Conservation (phyloP, 2,329 filamentous ascomycete species). For the Nemania sp. region DNA sequence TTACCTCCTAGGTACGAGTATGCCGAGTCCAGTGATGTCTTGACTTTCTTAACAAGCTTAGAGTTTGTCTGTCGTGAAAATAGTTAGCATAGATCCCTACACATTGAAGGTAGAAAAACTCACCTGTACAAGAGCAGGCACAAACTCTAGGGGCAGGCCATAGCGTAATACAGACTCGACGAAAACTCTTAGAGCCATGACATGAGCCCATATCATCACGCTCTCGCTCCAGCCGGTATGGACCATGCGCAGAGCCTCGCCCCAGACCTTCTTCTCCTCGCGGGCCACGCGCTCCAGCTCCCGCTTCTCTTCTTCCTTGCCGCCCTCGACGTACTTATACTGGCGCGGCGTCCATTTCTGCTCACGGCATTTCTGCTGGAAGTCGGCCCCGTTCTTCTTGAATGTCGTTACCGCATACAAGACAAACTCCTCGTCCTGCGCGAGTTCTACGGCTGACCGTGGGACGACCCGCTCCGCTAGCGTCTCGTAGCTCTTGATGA, state of each 20-base stretch:
- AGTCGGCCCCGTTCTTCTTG: conserved; percentile 89
- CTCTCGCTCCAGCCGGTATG: conserved; percentile 95
- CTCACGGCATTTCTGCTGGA: conserved; percentile 91
- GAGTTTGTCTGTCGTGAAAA: conserved; percentile 73
- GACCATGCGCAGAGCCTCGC: conserved; percentile 86
- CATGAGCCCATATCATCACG: conserved; percentile 96
- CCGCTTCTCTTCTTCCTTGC: conserved; percentile 86
- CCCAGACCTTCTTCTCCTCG: conserved; percentile 93
- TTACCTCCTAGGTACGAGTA: conserved; percentile 96
- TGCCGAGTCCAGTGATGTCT: conserved; percentile 80
- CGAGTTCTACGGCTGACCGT: conserved; percentile 82
- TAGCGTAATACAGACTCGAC: conserved; percentile 98
- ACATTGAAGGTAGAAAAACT: conserved; percentile 46
- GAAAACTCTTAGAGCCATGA: conserved; percentile 90
- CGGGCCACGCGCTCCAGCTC: conserved; percentile 85
- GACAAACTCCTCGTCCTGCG: conserved; percentile 88
- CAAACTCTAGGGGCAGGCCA: conserved; percentile 89
- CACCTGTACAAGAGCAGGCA: conserved; percentile 87
- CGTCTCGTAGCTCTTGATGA: conserved; percentile 89
- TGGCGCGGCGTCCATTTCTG: conserved; percentile 95
- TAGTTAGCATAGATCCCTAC: conserved; percentile 12
- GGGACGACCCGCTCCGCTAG: conserved; percentile 92
- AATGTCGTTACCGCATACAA: conserved; percentile 92
- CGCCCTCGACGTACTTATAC: conserved; percentile 92
- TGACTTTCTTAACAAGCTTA: conserved; percentile 85